Conservation (phyloP, 2,329 filamentous ascomycete genomes). For the Fusarium liriodendri region DNA sequence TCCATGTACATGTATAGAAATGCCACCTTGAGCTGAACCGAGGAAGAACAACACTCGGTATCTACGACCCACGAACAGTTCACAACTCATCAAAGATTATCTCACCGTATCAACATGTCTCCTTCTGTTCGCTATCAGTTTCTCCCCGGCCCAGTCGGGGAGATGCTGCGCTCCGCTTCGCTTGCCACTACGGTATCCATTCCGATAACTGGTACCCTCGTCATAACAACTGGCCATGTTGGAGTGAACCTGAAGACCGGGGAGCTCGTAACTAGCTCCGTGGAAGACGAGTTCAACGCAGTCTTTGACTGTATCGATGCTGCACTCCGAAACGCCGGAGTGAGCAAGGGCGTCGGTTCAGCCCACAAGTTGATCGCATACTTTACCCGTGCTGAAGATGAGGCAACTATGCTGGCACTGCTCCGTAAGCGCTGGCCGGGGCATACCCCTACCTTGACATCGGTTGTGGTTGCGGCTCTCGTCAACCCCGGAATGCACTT, state of each 20-base stretch:
- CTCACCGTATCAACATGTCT: slow-evolving; percentile 3
- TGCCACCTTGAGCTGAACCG: neutral
- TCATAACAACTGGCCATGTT: slow-evolving; percentile 8
- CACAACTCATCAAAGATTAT: neutral
- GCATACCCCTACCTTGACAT: slow-evolving; percentile 23
- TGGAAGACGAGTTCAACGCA: slow-evolving; percentile 27
- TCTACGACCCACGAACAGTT: neutral
- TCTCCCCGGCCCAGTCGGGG: slow-evolving; percentile 14
- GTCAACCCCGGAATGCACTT: slow-evolving; percentile 30
- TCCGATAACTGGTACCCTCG: slow-evolving; percentile 10
- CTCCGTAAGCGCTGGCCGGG: neutral
- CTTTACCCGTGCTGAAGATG: slow-evolving; percentile 24
- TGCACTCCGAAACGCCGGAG: slow-evolving; percentile 26
- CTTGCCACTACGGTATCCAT: slow-evolving; percentile 26
- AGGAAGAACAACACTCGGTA: neutral
- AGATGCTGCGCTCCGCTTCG: slow-evolving; percentile 13
- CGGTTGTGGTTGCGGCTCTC: slow-evolving; percentile 26
- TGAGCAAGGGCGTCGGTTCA: slow-evolving; percentile 10
- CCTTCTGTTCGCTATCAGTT: slow-evolving; percentile 7
- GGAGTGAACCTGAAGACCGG: slow-evolving; percentile 29
- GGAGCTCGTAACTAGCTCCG: slow-evolving; percentile 17
- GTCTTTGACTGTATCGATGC: slow-evolving; percentile 31
- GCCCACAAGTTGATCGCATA: slow-evolving; percentile 32
- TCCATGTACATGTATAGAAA: neutral
- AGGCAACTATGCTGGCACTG: slow-evolving; percentile 12